These are phyloP conservation scores for Paramecium octaurelia DNA, from an alignment of 73 alveolate species.

Conservation along the genomic window DNA sequence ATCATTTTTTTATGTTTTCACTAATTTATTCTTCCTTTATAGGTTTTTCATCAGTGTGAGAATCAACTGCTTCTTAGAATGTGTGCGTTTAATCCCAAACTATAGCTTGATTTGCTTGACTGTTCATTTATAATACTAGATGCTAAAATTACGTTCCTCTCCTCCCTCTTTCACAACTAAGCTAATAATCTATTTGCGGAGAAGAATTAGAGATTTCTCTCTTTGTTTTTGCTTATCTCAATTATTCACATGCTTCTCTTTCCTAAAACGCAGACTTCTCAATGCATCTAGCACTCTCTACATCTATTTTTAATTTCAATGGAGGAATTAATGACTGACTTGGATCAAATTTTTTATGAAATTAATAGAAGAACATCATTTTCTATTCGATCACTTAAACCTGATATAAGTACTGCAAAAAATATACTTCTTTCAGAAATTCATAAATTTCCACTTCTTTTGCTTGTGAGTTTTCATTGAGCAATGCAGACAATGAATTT, in stretches of 20 bases:
- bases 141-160: background rate
- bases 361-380: background rate
- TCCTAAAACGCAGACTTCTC: background rate
- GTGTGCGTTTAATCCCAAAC: background rate
- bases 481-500: constrained; percentile 12
- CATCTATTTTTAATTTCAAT: background rate
- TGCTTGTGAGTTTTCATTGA: background rate
- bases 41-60: background rate
- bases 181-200: background rate
- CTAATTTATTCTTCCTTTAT: background rate
- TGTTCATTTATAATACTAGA: background rate
- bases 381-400: background rate
- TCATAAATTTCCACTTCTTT: constrained; percentile 9
- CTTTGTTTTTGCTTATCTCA: background rate
- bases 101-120: background rate
- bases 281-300: background rate
- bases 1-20: background rate
- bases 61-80: background rate
- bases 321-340: background rate
- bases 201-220: background rate
- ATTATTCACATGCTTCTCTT: background rate
- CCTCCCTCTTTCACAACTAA: background rate
- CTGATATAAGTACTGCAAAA: background rate
- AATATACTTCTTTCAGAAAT: constrained; percentile 15
- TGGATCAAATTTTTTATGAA: constrained; percentile 21